Evolutionary conservation across 306 rosid species (phyloP).

Genomic region (Mucuna pruriens): DNA sequence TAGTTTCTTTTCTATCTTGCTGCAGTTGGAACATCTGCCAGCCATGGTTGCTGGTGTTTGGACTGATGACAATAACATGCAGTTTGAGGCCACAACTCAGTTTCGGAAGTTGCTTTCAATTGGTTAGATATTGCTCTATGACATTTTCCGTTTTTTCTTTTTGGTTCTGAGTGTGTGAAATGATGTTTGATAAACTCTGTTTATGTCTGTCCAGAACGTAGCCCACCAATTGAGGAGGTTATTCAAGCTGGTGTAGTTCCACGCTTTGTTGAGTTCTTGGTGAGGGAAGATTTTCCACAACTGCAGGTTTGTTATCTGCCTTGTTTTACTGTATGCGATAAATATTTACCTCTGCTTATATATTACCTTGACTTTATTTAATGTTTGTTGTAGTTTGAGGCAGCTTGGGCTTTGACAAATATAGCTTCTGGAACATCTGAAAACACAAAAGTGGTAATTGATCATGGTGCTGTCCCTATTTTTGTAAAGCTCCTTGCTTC

Average conservation of each 20-base stretch:
- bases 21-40: slow-evolving; percentile 84
- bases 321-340: neutral
- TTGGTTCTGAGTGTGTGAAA: neutral
- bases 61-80: slow-evolving; percentile 59
- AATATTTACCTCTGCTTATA: neutral
- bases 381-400: slow-evolving; percentile 73
- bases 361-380: slow-evolving; percentile 16
- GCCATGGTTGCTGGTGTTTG: slow-evolving; percentile 80
- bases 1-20: neutral
- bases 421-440: slow-evolving; percentile 98
- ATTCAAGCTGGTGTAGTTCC: slow-evolving; percentile 93
- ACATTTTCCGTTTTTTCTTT: neutral
- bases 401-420: slow-evolving; percentile 94
- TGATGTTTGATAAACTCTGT: neutral
- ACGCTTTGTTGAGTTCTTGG: slow-evolving; percentile 83
- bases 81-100: slow-evolving; percentile 86
- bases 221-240: slow-evolving; percentile 95
- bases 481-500: slow-evolving; percentile 88
- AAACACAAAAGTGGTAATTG: slow-evolving; percentile 87
- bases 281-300: slow-evolving; percentile 86
- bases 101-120: slow-evolving; percentile 86
- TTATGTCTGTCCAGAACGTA: slow-evolving; percentile 55
- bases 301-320: slow-evolving; percentile 65
- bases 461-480: slow-evolving; percentile 86
- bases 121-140: slow-evolving; percentile 52